Evolutionary conservation across 2,329 filamentous ascomycete genomes (phyloP), one percentile per base, ranked within the genome.

Genomic region (Venturia asperata): DNA sequence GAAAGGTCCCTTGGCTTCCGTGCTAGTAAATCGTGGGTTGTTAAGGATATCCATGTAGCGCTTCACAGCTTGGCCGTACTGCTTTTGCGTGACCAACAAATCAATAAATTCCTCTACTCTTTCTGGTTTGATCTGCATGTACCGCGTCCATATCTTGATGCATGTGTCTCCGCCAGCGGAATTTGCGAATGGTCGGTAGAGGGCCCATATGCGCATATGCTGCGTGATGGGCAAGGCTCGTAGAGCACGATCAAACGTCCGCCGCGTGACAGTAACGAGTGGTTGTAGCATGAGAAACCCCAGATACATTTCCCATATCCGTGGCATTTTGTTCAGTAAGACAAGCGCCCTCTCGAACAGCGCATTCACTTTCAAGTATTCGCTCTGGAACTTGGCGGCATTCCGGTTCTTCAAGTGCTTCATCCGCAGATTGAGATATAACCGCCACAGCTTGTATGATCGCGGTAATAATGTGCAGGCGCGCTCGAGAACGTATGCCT

Each of bases 371-470:
- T 97, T 99, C 73, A 87, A 84, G 77, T 89, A 97, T 73, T 99
- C 92, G 66, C 84, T 79, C 63, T 86, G 85, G 75, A 90, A 91
- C 66, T 87, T 83, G 65, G 90, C 89, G 15, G 93, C 87, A 75
- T 96, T 97, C 70, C 93, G 85, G 73, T 87, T 89, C 67, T 86
- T 82, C 67, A 96, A 82, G 76, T 96, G 92, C 71, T 89, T 90
- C 65, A 85, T 87, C 71, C 94, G 86, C 70, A 97, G 89, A 69
- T 87, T 84, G 69, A 99, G 85, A 77, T 97, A 99, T 85, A 96
- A 87, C 79, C 96, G 97, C 94, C 94, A 99, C 61, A 99, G 82
- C 80, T 99, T 99, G 81, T 96, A 99, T 37, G 93, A 97, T 70
- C 94, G 86, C 62, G 94, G 94, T 58, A 99, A 83, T 71, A 95